These are phyloP conservation scores for Melastoma candidum DNA, from an alignment of 441 rosid genomes.

Conservation along the genomic window DNA sequence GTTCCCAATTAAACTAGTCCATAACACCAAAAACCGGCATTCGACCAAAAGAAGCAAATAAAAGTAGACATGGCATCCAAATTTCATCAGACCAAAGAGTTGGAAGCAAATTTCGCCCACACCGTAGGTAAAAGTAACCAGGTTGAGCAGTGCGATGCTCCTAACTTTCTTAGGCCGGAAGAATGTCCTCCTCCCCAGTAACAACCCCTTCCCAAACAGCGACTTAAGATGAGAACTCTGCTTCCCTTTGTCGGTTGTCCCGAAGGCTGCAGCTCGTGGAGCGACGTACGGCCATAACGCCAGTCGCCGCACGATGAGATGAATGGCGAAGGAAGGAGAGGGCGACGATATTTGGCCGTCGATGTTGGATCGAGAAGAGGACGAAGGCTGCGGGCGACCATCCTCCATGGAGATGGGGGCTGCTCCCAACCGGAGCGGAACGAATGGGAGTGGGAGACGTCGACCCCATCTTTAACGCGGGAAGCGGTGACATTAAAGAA, in stretches of 20 bases:
- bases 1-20: background rate
- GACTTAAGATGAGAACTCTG: slow-evolving; percentile 12
- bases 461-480: no score
- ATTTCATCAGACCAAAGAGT: no score
- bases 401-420: slow-evolving; percentile 4
- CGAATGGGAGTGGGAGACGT: no score
- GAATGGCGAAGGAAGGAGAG: slow-evolving; percentile 9
- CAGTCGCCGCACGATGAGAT: slow-evolving; percentile 3
- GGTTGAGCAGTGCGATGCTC: slow-evolving; percentile 48
- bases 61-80: background rate
- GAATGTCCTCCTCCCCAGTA: slow-evolving; percentile 30
- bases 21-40: background rate
- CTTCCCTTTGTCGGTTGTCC: background rate
- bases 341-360: slow-evolving; percentile 8
- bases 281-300: background rate
- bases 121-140: slow-evolving; percentile 44
- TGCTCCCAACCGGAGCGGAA: no score
- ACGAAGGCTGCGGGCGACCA: slow-evolving; percentile 7
- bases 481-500: no score
- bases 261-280: background rate
- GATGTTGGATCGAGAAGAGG: slow-evolving; percentile 3
- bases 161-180: slow-evolving; percentile 35
- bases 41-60: background rate
- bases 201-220: slow-evolving; percentile 26
- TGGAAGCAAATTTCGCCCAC: background rate